Conservation (phyloP, 2,329 filamentous ascomycete species). For the Fusarium foetens region DNA sequence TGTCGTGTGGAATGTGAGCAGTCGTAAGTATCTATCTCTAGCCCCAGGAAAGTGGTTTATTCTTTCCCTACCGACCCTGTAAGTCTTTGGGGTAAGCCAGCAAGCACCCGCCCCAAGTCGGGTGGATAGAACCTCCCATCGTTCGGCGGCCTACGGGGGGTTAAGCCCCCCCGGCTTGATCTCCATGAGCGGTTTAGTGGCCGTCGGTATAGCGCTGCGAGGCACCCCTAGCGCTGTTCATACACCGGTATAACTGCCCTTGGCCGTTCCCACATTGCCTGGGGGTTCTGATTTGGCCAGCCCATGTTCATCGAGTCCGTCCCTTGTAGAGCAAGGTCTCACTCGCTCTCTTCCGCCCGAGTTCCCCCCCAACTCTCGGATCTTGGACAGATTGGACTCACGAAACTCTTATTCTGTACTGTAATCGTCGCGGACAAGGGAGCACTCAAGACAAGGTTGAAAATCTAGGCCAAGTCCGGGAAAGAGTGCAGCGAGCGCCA, state of each 20-base stretch:
- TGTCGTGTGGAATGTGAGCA: background rate
- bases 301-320: conserved; percentile 20
- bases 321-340: conserved; percentile 6
- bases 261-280: conserved; percentile 32
- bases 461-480: conserved; percentile 27
- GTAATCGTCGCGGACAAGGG: conserved; percentile 4
- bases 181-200: conserved; percentile 34
- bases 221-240: conserved; percentile 27
- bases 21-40: conserved; percentile 20
- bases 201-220: conserved; percentile 32
- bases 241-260: conserved; percentile 32
- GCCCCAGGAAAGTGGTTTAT: conserved; percentile 26
- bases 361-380: conserved; percentile 10
- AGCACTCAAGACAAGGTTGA: conserved; percentile 29
- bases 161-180: conserved; percentile 24
- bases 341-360: conserved; percentile 27
- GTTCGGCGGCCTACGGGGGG: conserved; percentile 20
- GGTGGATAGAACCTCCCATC: conserved; percentile 18
- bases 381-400: conserved; percentile 19
- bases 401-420: conserved; percentile 14
- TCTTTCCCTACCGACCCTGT: background rate
- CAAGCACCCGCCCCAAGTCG: conserved; percentile 13
- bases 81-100: conserved; percentile 34
- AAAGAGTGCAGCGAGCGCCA: conserved; percentile 34
- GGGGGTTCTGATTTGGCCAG: conserved; percentile 25